Evolutionary conservation across 2,329 filamentous ascomycete genomes (phyloP), one percentile per base, ranked within the genome.

Genomic region (Alternaria burnsii): DNA sequence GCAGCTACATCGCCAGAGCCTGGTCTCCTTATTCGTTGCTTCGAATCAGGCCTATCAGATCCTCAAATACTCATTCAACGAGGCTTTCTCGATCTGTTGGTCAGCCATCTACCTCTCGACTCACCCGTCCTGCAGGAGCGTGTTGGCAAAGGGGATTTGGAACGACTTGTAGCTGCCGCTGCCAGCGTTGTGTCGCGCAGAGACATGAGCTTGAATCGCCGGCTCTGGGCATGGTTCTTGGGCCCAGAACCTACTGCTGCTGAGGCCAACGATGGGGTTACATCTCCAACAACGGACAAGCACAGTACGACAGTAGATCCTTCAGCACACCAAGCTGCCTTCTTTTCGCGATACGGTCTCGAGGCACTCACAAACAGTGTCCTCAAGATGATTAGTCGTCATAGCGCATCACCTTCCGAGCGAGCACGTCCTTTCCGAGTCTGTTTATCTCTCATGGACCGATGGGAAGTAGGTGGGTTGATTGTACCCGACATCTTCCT

Each of bases 201-300:
- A 78, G 95, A 99, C 66, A 99, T 99, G 95, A 97, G 94, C 74
- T 82, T 99, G 50, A 99, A 99, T 76, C 85, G 95, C 69, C 88
- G 95, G 38, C 82, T 99, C n/a, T 98, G 94, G 93, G 88, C 91
- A 43, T 99, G 95, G 95, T 89, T 98, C 62, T 84, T 99, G 2
- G 95, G 95, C 0, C 94, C 94, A 3, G 92, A 88, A 54, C 77
- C 82, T n/a, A 65, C 78, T 43, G 80, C 76, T 30, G 53, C 66
- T 86, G 75, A 77, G 6, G 66, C 52, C 5, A 67, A 65, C 22
- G 73, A 75, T 4, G 63, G 56, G 52, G 52, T 65, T 30, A 66
- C 62, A 20, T 86, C 42, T 69, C 82, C 50, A 71, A 79, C 22
- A 69, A 79, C 55, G 84, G 89, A 60, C 70, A 81, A 22, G 85